These are phyloP conservation scores for Scleroderma bovista DNA, from an alignment of 768 basidiomycete species.

Conservation along the genomic window DNA sequence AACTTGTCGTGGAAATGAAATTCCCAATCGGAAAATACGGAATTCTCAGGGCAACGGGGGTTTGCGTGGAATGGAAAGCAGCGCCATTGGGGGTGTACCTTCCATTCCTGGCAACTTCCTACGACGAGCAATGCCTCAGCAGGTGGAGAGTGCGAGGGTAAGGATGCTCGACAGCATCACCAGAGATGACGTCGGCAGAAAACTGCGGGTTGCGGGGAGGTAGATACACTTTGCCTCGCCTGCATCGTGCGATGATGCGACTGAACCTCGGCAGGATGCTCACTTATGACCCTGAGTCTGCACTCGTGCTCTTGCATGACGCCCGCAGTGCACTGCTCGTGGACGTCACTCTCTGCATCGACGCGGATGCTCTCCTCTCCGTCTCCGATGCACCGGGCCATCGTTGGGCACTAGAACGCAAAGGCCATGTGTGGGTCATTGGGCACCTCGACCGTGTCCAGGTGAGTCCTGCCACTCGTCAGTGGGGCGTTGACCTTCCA, in stretches of 20 bases:
- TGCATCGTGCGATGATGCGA: constrained; percentile 7
- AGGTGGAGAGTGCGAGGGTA: constrained; percentile 43
- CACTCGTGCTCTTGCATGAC: constrained; percentile 45
- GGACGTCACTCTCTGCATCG: constrained; percentile 50
- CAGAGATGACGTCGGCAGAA: constrained; percentile 38
- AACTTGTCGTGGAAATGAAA: too few relatives aligned
- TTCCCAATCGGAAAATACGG: too few relatives aligned
- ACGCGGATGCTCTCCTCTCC: constrained; percentile 20
- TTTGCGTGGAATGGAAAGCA: too few relatives aligned
- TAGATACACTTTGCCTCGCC: constrained; percentile 27
- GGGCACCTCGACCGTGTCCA: constrained; percentile 50
- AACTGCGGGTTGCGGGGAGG: constrained; percentile 58
- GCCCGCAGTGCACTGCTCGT: constrained; percentile 48
- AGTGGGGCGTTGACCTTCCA: too few relatives aligned
- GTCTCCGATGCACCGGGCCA: constrained; percentile 3
- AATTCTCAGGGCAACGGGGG: background rate
- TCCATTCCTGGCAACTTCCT: background rate
- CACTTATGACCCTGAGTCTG: constrained; percentile 46
- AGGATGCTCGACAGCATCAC: constrained; percentile 38
- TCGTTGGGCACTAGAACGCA: constrained; percentile 50
- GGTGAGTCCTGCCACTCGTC: constrained; percentile 29
- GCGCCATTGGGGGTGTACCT: background rate
- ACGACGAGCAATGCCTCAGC: constrained; percentile 37
- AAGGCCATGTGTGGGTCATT: constrained; percentile 47
- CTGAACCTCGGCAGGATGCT: constrained; percentile 40